Evolutionary conservation across 768 basidiomycete species (phyloP).

Genomic region (Amanita exitialis): DNA sequence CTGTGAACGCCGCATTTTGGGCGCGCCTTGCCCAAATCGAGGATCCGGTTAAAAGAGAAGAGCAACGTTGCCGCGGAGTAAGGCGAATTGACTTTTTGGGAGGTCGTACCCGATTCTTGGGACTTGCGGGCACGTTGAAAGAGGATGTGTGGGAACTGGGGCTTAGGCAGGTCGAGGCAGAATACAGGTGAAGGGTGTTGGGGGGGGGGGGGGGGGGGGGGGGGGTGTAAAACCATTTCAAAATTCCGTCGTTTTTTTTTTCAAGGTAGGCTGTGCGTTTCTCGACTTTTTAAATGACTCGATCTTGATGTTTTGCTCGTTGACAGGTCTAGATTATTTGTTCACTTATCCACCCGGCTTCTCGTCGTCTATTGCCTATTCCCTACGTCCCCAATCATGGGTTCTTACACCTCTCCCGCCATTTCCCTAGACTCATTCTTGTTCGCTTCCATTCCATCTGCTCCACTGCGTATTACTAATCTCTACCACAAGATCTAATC

Average conservation of each 20-base stretch:
- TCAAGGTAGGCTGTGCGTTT: neutral
- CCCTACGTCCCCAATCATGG: no score
- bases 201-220: no score
- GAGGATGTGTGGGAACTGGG: constrained; percentile 34
- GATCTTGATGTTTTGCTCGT: neutral
- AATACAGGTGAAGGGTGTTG: no score
- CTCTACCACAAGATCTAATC: neutral
- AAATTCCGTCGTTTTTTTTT: no score
- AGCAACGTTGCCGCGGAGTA: constrained; percentile 34
- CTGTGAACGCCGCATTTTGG: constrained; percentile 33
- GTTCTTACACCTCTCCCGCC: neutral
- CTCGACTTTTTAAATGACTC: neutral
- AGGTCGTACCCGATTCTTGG: constrained; percentile 35
- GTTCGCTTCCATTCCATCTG: neutral
- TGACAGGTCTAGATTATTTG: neutral
- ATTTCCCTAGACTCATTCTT: neutral
- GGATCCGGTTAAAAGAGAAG: constrained; percentile 20
- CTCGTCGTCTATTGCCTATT: neutral
- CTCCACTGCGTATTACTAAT: neutral
- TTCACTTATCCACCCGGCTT: neutral
- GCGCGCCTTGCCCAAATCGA: constrained; percentile 25
- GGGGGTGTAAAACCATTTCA: no score
- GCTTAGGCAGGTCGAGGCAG: neutral
- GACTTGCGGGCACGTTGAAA: constrained; percentile 32
- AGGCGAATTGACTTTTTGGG: constrained; percentile 48